phyloP scores from a whole-genome alignment of 371 early-diverging fungal species.

The Circinella minor region DNA sequence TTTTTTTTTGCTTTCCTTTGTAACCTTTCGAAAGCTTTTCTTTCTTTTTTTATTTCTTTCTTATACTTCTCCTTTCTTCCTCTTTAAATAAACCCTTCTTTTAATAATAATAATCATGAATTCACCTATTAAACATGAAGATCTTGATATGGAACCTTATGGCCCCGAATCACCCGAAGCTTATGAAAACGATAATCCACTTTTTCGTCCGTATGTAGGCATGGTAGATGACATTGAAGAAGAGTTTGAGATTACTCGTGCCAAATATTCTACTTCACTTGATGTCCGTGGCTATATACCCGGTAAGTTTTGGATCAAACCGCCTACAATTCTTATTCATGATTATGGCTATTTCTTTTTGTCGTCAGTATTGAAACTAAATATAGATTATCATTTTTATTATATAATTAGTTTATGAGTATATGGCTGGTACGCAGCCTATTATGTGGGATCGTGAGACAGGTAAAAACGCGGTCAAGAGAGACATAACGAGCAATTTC shows the following conservation, averaged over 20 bases:
- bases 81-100: constrained; percentile 1
- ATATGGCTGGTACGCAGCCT: constrained; percentile 59
- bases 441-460: constrained; percentile 80
- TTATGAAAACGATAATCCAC: constrained; percentile 14
- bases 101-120: background rate
- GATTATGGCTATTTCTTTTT: no score
- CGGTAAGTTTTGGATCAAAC: constrained; percentile 38
- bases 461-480: constrained; percentile 27
- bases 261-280: constrained; percentile 66
- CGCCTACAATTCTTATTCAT: background rate
- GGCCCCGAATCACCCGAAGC: constrained; percentile 3
- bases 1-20: background rate
- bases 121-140: background rate
- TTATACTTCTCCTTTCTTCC: constrained; percentile 16
- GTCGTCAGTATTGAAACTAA: no score
- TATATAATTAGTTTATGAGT: constrained; percentile 61
- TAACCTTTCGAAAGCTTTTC: no score
- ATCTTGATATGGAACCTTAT: constrained; percentile 5
- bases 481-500: background rate
- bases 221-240: constrained; percentile 7
- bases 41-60: constrained; percentile 11
- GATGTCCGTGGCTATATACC: constrained; percentile 74
- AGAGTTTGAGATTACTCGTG: constrained; percentile 13
- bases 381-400: background rate
- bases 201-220: constrained; percentile 11